These are phyloP conservation scores for Citrullus colocynthis DNA, from an alignment of 306 rosid genomes.

Conservation along the genomic window DNA sequence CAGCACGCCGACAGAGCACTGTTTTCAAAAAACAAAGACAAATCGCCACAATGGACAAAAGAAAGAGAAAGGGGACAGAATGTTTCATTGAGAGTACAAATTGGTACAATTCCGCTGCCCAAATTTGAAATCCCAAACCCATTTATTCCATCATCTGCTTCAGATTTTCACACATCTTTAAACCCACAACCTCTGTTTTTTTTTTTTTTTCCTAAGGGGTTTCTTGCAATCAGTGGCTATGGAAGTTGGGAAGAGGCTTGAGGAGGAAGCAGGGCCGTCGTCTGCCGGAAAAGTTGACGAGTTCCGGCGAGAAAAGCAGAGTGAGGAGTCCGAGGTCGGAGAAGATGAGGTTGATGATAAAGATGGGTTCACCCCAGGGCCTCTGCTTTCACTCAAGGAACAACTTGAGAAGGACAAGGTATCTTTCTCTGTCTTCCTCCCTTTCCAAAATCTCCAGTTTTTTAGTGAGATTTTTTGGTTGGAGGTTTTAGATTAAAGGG, in stretches of 20 bases:
- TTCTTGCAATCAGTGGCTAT: constrained; percentile 10
- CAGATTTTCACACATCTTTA: neutral
- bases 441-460: neutral
- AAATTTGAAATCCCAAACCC: neutral
- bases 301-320: constrained; percentile 21
- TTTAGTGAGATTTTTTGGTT: neutral
- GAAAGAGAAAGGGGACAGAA: neutral
- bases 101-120: neutral
- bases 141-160: neutral
- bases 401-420: constrained; percentile 96
- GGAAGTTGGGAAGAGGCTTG: constrained; percentile 50
- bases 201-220: neutral
- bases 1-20: constrained; percentile 11
- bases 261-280: constrained; percentile 50
- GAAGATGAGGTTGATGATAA: constrained; percentile 28
- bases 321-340: constrained; percentile 14
- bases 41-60: neutral
- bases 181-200: neutral
- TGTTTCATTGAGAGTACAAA: constrained; percentile 2
- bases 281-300: constrained; percentile 30
- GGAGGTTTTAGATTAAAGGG: neutral
- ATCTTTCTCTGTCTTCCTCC: neutral
- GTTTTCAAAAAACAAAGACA: neutral
- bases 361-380: constrained; percentile 66
- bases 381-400: constrained; percentile 80